These are phyloP conservation scores for Paecilomyces formosus DNA, from an alignment of 2,329 filamentous ascomycete species.

Conservation along the genomic window DNA sequence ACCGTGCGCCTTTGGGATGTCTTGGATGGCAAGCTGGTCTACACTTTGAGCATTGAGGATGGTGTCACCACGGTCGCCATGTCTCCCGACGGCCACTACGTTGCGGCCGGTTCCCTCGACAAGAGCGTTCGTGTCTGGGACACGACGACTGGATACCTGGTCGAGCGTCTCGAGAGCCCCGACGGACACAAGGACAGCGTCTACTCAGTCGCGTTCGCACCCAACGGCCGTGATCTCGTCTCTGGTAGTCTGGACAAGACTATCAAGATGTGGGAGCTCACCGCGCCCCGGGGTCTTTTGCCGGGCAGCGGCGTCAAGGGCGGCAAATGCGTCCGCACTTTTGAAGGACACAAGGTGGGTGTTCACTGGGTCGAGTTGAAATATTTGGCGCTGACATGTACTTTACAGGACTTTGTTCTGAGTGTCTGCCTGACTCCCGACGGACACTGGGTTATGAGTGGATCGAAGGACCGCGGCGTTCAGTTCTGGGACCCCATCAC, in stretches of 20 bases:
- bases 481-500: slow-evolving; percentile 98
- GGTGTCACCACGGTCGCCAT: slow-evolving; percentile 97
- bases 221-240: slow-evolving; percentile 85
- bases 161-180: slow-evolving; percentile 85
- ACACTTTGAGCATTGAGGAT: slow-evolving; percentile 88
- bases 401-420: slow-evolving; percentile 78
- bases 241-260: slow-evolving; percentile 95
- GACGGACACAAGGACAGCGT: slow-evolving; percentile 96
- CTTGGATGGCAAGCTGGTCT: slow-evolving; percentile 69
- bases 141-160: slow-evolving; percentile 72
- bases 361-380: slow-evolving; percentile 5
- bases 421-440: slow-evolving; percentile 93
- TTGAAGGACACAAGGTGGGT: slow-evolving; percentile 86
- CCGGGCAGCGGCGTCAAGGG: slow-evolving; percentile 65
- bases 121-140: slow-evolving; percentile 99
- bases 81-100: slow-evolving; percentile 87
- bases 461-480: slow-evolving; percentile 93
- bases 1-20: slow-evolving; percentile 97
- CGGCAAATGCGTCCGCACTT: slow-evolving; percentile 91
- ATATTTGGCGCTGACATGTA: slow-evolving; percentile 7
- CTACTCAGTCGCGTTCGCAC: slow-evolving; percentile 92
- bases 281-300: slow-evolving; percentile 59
- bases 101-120: slow-evolving; percentile 89
- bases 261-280: slow-evolving; percentile 98
- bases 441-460: slow-evolving; percentile 90